Conservation (phyloP, 805 yeast species). For the Candida golubevii region DNA sequence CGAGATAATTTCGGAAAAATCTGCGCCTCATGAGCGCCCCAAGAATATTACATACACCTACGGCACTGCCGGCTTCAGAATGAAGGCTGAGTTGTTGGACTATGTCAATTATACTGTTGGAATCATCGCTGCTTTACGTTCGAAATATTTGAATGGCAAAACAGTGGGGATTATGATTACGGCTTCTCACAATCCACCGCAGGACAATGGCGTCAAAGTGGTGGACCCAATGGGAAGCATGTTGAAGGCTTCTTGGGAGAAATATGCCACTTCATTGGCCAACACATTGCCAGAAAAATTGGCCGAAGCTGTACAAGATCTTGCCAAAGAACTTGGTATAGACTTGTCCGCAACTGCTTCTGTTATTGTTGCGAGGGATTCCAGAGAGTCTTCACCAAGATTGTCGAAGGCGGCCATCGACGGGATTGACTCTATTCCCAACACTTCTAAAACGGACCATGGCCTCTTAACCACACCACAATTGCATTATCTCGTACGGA, state of each 20-base stretch:
- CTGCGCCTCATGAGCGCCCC: constrained; percentile 41
- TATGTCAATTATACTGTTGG: constrained; percentile 83
- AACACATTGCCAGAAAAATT: constrained; percentile 54
- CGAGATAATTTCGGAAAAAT: constrained; percentile 6
- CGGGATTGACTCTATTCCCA: constrained; percentile 50
- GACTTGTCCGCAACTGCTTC: constrained; percentile 40
- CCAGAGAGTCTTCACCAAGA: constrained; percentile 77
- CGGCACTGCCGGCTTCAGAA: constrained; percentile 98
- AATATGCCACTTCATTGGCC: constrained; percentile 72
- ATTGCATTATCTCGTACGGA: constrained; percentile 79
- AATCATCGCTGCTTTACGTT: constrained; percentile 74
- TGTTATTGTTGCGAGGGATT: constrained; percentile 77
- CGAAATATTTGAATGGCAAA: constrained; percentile 62
- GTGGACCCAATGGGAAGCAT: constrained; percentile 91
- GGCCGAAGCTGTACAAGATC: constrained; percentile 29
- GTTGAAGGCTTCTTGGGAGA: constrained; percentile 84
- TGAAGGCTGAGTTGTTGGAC: constrained; percentile 63
- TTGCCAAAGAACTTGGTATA: constrained; percentile 43
- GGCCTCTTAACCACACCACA: constrained; percentile 90
- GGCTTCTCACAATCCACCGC: constrained; percentile 91
- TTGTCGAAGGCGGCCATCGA: constrained; percentile 56
- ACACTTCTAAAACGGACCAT: constrained; percentile 45
- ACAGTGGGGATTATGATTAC: constrained; percentile 95
- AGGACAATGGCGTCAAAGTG: constrained; percentile 61
- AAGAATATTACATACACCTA: constrained; percentile 46